phyloP scores from a whole-genome alignment of 805 yeast species.

The Candida arabinofermentans region DNA sequence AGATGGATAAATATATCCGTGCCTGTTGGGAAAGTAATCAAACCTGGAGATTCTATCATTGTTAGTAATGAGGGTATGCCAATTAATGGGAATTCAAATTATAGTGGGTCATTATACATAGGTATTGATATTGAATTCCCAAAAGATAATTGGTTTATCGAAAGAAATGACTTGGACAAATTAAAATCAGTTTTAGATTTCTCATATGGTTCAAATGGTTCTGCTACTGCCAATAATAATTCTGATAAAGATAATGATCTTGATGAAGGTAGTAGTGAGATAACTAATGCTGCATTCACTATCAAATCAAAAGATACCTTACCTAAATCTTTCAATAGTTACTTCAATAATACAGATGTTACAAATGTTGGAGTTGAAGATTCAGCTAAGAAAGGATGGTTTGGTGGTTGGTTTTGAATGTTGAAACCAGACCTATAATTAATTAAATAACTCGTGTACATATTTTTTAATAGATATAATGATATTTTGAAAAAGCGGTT shows the following conservation, averaged over 20 bases:
- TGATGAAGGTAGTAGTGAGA: constrained; percentile 21
- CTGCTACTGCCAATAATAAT: constrained; percentile 25
- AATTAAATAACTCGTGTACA: no score
- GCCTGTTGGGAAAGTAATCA: constrained; percentile 75
- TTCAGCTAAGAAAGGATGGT: constrained; percentile 24
- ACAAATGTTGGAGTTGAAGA: constrained; percentile 26
- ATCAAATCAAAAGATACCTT: constrained; percentile 19
- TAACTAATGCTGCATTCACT: constrained; percentile 22
- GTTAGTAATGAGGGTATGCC: constrained; percentile 86
- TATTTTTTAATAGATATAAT: no score
- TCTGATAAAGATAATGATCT: constrained; percentile 18
- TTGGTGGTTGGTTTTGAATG: constrained; percentile 17
- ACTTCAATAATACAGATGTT: constrained; percentile 22
- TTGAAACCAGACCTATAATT: no score
- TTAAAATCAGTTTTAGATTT: constrained; percentile 50
- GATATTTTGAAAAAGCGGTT: no score
- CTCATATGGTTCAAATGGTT: constrained; percentile 21
- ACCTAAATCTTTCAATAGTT: constrained; percentile 28
- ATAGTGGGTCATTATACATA: constrained; percentile 67
- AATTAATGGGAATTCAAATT: constrained; percentile 27
- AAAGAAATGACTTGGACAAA: constrained; percentile 56
- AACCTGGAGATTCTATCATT: constrained; percentile 68
- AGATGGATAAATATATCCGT: constrained; percentile 61
- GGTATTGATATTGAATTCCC: constrained; percentile 78
- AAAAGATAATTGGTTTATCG: constrained; percentile 77